These are phyloP conservation scores for Leccinum disarticulatum DNA, from an alignment of 768 basidiomycete genomes.

Conservation along the genomic window DNA sequence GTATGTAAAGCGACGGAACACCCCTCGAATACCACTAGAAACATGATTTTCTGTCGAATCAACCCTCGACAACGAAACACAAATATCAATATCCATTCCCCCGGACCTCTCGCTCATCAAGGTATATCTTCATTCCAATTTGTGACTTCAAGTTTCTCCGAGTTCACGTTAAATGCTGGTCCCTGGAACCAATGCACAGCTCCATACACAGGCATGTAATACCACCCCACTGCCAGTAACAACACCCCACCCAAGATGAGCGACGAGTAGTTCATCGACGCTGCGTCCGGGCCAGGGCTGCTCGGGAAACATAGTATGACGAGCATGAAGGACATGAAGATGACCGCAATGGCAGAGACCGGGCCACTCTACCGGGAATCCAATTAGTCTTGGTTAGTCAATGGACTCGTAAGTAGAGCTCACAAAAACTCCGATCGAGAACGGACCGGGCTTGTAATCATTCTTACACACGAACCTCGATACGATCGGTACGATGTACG, in stretches of 20 bases:
- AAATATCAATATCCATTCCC: too few species aligned
- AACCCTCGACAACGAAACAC: too few species aligned
- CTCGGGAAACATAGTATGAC: slow-evolving; percentile 63
- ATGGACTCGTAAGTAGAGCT: background rate
- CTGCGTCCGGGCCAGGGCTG: slow-evolving; percentile 40
- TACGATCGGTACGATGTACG: slow-evolving; percentile 45
- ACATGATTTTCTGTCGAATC: too few species aligned
- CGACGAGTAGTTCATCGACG: slow-evolving; percentile 69
- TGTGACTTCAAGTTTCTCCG: background rate
- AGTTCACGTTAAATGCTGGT: slow-evolving; percentile 46
- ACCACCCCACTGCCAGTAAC: slow-evolving; percentile 56
- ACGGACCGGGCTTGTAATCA: slow-evolving; percentile 45
- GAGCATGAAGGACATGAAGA: slow-evolving; percentile 65
- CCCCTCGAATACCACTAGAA: too few species aligned
- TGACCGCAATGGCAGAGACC: slow-evolving; percentile 50
- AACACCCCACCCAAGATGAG: slow-evolving; percentile 63
- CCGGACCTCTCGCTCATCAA: background rate
- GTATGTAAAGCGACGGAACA: too few species aligned
- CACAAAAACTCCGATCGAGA: slow-evolving; percentile 43
- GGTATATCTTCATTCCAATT: background rate
- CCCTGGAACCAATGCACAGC: slow-evolving; percentile 70
- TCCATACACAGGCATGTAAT: slow-evolving; percentile 69
- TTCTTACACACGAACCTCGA: slow-evolving; percentile 47
- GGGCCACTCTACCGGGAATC: slow-evolving; percentile 44
- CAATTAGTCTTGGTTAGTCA: background rate